Evolutionary conservation across 139 green algal species (phyloP).

Genomic region (Chlamydomonas sphaeroides): DNA sequence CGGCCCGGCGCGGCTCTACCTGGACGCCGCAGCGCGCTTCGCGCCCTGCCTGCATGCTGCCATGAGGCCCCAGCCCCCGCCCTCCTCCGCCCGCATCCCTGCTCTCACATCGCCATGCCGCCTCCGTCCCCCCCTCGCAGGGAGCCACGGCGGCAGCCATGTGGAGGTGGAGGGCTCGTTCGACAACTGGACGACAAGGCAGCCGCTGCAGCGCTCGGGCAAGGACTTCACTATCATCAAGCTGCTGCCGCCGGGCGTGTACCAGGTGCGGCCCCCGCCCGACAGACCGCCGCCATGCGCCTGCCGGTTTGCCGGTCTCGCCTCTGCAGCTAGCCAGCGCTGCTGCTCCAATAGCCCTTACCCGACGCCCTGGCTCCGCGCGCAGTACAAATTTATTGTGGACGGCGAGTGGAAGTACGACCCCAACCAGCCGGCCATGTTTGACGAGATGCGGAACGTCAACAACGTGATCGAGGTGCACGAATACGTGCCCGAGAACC

Average conservation of each 20-base stretch:
- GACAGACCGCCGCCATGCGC: no score
- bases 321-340: no score
- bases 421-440: conserved; percentile 94
- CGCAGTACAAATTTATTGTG: conserved; percentile 98
- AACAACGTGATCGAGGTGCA: conserved; percentile 99
- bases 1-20: no score
- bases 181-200: conserved; percentile 93
- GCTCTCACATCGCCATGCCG: no score
- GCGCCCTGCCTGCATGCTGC: no score
- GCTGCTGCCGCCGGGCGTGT: conserved; percentile 93
- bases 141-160: conserved; percentile 86
- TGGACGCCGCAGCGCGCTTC: no score
- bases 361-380: neutral
- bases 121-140: no score
- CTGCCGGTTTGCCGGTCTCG: neutral
- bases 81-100: no score
- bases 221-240: conserved; percentile 97
- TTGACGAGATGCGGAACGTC: conserved; percentile 97
- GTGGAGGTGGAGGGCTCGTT: conserved; percentile 96
- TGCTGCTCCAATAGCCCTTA: no score
- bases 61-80: no score
- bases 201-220: conserved; percentile 85
- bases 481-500: conserved; percentile 96
- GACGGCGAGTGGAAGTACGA: conserved; percentile 97
- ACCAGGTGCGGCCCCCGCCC: conserved; percentile 81